Base-by-base conservation (phyloP, 352 stramenopile genomes). In the Phytopythium chamaehyphon region DNA sequence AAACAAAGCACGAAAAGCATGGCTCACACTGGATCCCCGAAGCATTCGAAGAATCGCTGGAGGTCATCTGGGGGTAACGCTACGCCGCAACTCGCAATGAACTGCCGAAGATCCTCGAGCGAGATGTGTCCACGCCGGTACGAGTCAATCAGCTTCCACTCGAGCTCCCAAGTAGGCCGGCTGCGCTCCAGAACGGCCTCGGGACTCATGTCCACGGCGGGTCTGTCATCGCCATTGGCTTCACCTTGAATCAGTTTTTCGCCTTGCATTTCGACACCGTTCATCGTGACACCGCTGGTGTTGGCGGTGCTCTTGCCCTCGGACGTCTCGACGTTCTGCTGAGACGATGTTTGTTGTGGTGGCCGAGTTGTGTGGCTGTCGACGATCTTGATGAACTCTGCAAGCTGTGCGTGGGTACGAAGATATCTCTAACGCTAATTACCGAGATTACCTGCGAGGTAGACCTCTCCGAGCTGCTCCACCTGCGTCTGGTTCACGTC, bases 371-470 rank as follows among this genome's bases (percentile, higher is more conserved):
- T 61, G 46, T 88, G 71, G 40, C 64, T 83, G 35, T 88, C 77
- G 10, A 86, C 69, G 55, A 88, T 86, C 56, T 88, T 86, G 43
- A 88, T 67, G 40, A 86, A 85, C 51, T 88, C 77, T 88, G 45
- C 4, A 31, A 19, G 2, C 14, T 16, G 23, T 1, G 9, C 1
- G 14, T 39, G 18, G 26, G 44, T 22, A 7, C 21, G 14, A 35
- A 19, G 26, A n/a, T 12, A n/a, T 7, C 31, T n/a, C 22, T 1
- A 8, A 33, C 2, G 15, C 6, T 24, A 49, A 33, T 33, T 33
- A 33, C 28, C n/a, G 28, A 49, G 28, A 49, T 22, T 51, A 86
- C 75, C 76, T 15, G 71, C 67, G 22, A 88, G 57, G 54, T 88
- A 88, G 22, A 86, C 74, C 54, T 83, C 74, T 23, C 68, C 77